Evolutionary conservation across 2,329 filamentous ascomycete genomes (phyloP).

Genomic region (Penicillium sp.): DNA sequence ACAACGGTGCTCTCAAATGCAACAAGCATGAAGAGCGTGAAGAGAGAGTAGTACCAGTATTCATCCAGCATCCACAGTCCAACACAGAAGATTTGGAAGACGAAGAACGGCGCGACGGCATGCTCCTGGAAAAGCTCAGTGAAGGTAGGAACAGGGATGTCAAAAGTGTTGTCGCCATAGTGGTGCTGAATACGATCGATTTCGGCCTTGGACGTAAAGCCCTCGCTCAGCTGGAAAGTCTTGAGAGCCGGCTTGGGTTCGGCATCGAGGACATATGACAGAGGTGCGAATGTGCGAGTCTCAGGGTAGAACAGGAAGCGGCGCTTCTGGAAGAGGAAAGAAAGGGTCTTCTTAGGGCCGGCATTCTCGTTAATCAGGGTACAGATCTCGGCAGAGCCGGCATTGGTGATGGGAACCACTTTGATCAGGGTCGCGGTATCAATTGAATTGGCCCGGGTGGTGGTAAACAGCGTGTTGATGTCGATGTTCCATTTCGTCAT

Average conservation of each 20-base stretch:
- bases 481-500: conserved; percentile 98
- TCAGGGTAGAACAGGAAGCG: conserved; percentile 82
- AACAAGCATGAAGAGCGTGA: conserved; percentile 98
- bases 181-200: conserved; percentile 81
- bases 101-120: conserved; percentile 97
- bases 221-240: conserved; percentile 77
- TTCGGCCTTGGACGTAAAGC: conserved; percentile 73
- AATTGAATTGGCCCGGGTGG: conserved; percentile 68
- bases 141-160: conserved; percentile 96
- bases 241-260: conserved; percentile 80
- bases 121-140: conserved; percentile 97
- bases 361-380: conserved; percentile 73
- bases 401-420: conserved; percentile 85
- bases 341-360: conserved; percentile 73
- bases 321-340: conserved; percentile 97
- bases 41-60: conserved; percentile 99
- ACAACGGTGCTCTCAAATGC: conserved; percentile 98
- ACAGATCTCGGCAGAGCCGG: conserved; percentile 87
- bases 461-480: conserved; percentile 78
- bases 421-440: conserved; percentile 84
- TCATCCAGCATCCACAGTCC: conserved; percentile 98
- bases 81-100: conserved; percentile 98
- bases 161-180: conserved; percentile 94
- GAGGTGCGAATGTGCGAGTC: conserved; percentile 74
- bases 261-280: conserved; percentile 79